A percentile compares a stretch with the other conserved stretches of the same genome.
Evolutionary conservation across 129 eudicot genomes (phyloP).

Genomic region (Scalesia atractyloides): DNA sequence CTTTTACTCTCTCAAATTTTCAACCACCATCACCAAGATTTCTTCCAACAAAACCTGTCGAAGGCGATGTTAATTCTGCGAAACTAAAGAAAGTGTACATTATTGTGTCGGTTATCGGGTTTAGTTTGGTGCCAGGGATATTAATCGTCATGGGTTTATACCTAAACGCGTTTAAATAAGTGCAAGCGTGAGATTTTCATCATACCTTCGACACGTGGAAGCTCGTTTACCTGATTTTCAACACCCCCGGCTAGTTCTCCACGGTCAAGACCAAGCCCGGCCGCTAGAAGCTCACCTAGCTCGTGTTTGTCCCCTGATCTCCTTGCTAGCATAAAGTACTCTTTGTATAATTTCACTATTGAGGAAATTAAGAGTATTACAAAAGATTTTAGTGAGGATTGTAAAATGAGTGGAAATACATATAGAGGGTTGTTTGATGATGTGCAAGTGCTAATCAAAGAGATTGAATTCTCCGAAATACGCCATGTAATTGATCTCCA

Average conservation of each 20-base stretch:
- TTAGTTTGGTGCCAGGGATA: conserved; percentile 33
- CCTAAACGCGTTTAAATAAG: conserved; percentile 47
- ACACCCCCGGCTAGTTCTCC: conserved; percentile 52
- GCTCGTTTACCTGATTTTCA: conserved; percentile 56
- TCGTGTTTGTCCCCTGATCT: conserved; percentile 88
- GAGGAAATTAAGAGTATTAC: conserved; percentile 62
- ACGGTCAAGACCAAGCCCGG: conserved; percentile 43
- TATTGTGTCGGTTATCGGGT: conserved; percentile 48
- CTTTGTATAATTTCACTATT: conserved; percentile 50
- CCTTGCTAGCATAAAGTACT: conserved; percentile 57
- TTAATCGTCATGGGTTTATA: conserved; percentile 51
- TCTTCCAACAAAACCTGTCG: conserved; percentile 46
- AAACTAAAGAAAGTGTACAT: conserved; percentile 44
- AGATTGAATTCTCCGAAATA: conserved; percentile 53
- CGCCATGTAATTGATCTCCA: conserved; percentile 66
- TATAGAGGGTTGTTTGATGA: conserved; percentile 56
- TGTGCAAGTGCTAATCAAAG: conserved; percentile 54
- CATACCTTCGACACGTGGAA: conserved; percentile 36
- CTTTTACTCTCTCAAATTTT: conserved; percentile 28
- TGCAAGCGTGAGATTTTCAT: conserved; percentile 38
- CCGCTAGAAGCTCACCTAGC: conserved; percentile 55
- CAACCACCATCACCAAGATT: conserved; percentile 66
- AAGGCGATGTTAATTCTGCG: conserved; percentile 27
- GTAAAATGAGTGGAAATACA: conserved; percentile 33
- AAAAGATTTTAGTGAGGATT: conserved; percentile 42